phyloP scores from a whole-genome alignment of 75 land plant genomes.

The Selaginella tamariscina region DNA sequence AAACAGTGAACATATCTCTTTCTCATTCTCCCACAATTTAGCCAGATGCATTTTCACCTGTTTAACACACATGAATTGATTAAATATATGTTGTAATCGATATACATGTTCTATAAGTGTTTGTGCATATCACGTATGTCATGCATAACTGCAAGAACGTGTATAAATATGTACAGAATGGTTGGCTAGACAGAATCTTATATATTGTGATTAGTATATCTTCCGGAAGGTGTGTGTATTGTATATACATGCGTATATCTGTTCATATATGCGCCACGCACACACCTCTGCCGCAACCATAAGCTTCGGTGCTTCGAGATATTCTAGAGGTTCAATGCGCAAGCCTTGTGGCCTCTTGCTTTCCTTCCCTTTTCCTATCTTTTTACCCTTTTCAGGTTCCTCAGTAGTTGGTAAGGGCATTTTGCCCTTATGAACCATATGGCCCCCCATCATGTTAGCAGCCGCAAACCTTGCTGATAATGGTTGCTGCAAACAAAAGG shows the following conservation, averaged over 20 bases:
- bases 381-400: neutral
- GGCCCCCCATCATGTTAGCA: neutral
- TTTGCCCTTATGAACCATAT: neutral
- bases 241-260: too few species aligned
- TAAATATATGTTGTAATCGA: neutral
- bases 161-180: neutral
- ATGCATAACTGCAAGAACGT: neutral
- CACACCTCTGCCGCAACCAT: neutral
- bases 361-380: neutral
- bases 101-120: neutral
- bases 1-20: slow-evolving; percentile 48
- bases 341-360: neutral
- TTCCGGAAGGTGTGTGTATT: too few species aligned
- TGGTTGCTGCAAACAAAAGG: neutral
- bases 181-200: neutral
- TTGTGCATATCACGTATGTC: neutral
- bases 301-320: neutral
- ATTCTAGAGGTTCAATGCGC: neutral
- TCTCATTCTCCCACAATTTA: slow-evolving; percentile 64
- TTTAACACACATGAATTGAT: neutral
- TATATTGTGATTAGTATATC: too few species aligned
- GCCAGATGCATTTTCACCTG: slow-evolving; percentile 52
- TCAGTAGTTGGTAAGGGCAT: neutral
- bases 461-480: neutral
- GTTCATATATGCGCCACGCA: too few species aligned